Conservation (phyloP, 208 protist genomes). For the Strigomonas galati region DNA sequence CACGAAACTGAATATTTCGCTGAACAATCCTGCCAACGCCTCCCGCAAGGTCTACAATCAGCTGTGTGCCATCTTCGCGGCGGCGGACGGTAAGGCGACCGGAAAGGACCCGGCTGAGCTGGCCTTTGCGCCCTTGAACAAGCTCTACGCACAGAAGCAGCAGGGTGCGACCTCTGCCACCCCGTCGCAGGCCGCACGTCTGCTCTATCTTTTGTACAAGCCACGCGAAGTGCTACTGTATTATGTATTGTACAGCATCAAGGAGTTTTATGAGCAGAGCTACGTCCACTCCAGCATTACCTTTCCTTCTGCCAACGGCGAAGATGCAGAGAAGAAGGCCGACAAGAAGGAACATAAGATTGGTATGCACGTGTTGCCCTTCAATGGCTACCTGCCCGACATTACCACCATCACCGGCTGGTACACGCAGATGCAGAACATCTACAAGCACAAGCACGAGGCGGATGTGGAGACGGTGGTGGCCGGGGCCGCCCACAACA, state of each 20-base stretch:
- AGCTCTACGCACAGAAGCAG: not conserved
- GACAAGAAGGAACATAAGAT: no score
- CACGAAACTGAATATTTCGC: constrained; percentile 37
- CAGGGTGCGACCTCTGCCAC: no score
- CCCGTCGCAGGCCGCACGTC: not conserved
- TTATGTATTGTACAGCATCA: constrained; percentile 1
- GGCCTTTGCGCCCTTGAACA: not conserved
- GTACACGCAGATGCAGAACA: constrained; percentile 87
- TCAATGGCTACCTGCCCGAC: constrained; percentile 92
- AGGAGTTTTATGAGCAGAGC: constrained; percentile 7
- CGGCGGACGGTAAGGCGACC: no score
- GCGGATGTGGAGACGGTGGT: constrained; percentile 39
- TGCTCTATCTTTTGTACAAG: not conserved
- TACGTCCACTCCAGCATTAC: not conserved
- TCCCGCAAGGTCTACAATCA: not conserved
- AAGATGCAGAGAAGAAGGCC: no score
- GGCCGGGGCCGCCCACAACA: constrained; percentile 18
- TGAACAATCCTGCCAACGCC: constrained; percentile 31
- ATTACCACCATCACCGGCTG: constrained; percentile 93
- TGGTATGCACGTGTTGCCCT: constrained; percentile 52
- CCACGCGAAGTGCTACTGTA: constrained; percentile 2
- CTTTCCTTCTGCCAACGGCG: not conserved
- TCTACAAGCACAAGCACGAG: constrained; percentile 61
- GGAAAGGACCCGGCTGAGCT: not conserved
- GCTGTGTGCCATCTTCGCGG: not conserved